Evolutionary conservation across 2,329 filamentous ascomycete species (phyloP).

Genomic region (Ophiognomonia clavigignenti-juglandacearum): DNA sequence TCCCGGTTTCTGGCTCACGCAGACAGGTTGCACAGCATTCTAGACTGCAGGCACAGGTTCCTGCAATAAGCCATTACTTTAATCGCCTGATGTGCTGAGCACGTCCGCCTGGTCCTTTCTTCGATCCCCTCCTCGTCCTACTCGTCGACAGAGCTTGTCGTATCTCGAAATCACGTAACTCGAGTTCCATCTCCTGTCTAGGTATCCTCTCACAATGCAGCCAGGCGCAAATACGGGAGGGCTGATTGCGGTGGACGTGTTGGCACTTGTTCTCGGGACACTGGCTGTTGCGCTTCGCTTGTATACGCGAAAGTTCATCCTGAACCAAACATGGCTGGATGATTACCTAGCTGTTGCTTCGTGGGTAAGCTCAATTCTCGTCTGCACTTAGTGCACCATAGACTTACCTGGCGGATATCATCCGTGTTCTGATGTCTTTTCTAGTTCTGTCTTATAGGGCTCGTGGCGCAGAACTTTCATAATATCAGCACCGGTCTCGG

Average conservation of each 20-base stretch:
- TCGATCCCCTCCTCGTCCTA: too few species aligned
- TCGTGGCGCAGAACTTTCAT: conserved; percentile 1
- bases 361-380: conserved; percentile 28
- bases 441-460: conserved; percentile 12
- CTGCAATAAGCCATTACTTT: too few species aligned
- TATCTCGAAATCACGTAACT: too few species aligned
- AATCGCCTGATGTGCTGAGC: too few species aligned
- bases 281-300: conserved; percentile 23
- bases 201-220: too few species aligned
- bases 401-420: not conserved
- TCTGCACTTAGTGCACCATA: not conserved
- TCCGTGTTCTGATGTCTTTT: not conserved
- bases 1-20: too few species aligned
- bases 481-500: conserved; percentile 14
- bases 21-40: too few species aligned
- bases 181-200: too few species aligned
- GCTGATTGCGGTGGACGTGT: not conserved
- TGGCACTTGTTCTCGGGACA: not conserved
- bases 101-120: too few species aligned
- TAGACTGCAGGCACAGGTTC: too few species aligned
- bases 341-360: conserved; percentile 30
- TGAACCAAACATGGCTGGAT: conserved; percentile 25
- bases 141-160: too few species aligned
- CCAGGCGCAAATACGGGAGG: conserved; percentile 1
- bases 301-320: conserved; percentile 24